Evolutionary conservation across 306 rosid species (phyloP), one percentile per base, ranked within the genome.

Genomic region (Dalbergia cochinchinensis): DNA sequence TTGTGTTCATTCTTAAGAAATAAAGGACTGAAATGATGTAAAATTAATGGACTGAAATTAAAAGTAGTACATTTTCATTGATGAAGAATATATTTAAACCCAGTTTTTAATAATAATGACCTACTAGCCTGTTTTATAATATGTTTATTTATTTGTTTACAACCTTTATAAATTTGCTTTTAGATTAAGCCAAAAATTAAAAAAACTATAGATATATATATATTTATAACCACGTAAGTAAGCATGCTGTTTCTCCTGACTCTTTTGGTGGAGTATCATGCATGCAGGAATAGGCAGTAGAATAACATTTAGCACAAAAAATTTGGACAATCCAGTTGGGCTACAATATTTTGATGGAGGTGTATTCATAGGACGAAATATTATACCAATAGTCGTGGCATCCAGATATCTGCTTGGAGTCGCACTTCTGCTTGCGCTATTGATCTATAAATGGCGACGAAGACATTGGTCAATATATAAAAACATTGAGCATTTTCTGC

Each of bases 381-480:
- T 78, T 55, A 6, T 78, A 42, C 60, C 82, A 22, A 6, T 42
- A 4, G 11, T n/a, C 6, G 0, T 51, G 5, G 74, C 13, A 41
- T 16, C 48, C 8, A 75, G 79, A 62, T 62, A 2, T 48, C 34
- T 74, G 0, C 11, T 69, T 13, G 85, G 85, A 5, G n/a, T 26
- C 3, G 37, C 47, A 70, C 26, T 61, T 62, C 14, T 77, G 5
- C 4, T 77, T 14, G n/a, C 11, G 0, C 0, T 83, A 10, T 53
- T 83, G n/a, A 55, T 77, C 16, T 71, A 77, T 34, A 77, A 51
- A 15, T 77, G 79, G 86, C 11, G 65, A 9, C 19, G 50, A 22
- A 71, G 70, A 16, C 79, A 83, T 83, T 71, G 65, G 1, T 82
- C 86, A 6, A 35, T 65, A 9, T 77, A 77, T 55, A 63, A 47